Conservation (phyloP, 371 early-diverging fungal genomes). For the Smittium mucronatum region DNA sequence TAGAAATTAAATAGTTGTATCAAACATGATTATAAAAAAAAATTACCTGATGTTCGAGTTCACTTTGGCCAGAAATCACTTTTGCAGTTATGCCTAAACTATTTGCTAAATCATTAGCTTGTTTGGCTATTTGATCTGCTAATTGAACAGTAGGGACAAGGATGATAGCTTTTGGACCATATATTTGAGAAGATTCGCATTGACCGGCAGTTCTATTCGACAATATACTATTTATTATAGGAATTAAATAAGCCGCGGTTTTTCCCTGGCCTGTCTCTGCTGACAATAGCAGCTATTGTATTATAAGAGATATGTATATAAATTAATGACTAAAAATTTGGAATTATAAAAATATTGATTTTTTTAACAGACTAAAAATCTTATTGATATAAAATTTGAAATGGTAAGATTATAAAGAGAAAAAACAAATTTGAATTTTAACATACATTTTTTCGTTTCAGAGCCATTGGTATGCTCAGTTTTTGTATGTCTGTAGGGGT, state of each 20-base stretch:
- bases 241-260: slow-evolving; percentile 14
- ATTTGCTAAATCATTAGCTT: neutral
- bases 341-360: too few species aligned
- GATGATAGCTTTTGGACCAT: slow-evolving; percentile 79
- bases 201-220: neutral
- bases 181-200: neutral
- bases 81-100: neutral
- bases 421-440: neutral
- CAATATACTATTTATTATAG: slow-evolving; percentile 7
- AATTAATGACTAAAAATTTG: neutral
- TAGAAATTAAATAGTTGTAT: too few species aligned
- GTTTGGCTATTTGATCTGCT: slow-evolving; percentile 76
- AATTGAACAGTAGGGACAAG: slow-evolving; percentile 99
- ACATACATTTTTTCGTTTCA: neutral
- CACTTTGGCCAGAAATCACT: slow-evolving; percentile 5
- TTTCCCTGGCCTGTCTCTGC: slow-evolving; percentile 10
- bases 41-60: slow-evolving; percentile 5
- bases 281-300: slow-evolving; percentile 4
- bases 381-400: neutral
- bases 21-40: neutral
- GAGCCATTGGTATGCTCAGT: neutral
- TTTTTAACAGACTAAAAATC: neutral
- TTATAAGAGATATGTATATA: neutral
- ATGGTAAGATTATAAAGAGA: neutral
- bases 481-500: slow-evolving; percentile 7